Conservation (phyloP, 2,329 filamentous ascomycete species). For the Colletotrichum horii region DNA sequence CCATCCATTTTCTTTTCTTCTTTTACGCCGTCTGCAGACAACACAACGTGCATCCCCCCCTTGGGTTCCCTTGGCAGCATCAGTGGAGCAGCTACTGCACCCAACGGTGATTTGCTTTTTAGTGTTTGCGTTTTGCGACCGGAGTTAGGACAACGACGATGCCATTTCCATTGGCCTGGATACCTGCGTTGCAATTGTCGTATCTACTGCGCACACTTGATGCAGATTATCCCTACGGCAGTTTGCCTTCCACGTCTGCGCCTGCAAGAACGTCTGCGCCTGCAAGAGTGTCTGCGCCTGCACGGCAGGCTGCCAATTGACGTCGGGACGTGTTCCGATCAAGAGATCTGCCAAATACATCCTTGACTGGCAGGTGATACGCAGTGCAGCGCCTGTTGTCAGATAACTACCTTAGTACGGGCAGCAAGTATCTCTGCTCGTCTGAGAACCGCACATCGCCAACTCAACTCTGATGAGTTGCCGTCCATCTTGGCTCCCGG, state of each 20-base stretch:
- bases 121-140: not conserved
- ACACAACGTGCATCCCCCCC: not conserved
- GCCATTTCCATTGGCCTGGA: not conserved
- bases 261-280: too few relatives aligned
- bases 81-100: constrained; percentile 5
- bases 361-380: not conserved
- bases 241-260: not conserved
- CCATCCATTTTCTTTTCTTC: not conserved
- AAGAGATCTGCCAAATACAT: not conserved
- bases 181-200: not conserved
- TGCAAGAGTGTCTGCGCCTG: not conserved
- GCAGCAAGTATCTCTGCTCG: not conserved
- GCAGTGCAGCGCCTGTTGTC: not conserved
- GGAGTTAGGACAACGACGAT: not conserved
- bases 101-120: constrained; percentile 7
- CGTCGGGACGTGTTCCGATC: not conserved
- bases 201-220: not conserved
- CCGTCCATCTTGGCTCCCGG: not conserved
- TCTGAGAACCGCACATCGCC: not conserved
- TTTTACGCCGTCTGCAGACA: constrained; percentile 11
- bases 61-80: not conserved
- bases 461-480: not conserved
- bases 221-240: not conserved
- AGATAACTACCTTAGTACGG: not conserved
- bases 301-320: not conserved